A percentile compares a stretch with the other conserved stretches of the same genome.
Conservation (phyloP, 371 early-diverging fungal genomes). For the Rhizopus delemar region DNA sequence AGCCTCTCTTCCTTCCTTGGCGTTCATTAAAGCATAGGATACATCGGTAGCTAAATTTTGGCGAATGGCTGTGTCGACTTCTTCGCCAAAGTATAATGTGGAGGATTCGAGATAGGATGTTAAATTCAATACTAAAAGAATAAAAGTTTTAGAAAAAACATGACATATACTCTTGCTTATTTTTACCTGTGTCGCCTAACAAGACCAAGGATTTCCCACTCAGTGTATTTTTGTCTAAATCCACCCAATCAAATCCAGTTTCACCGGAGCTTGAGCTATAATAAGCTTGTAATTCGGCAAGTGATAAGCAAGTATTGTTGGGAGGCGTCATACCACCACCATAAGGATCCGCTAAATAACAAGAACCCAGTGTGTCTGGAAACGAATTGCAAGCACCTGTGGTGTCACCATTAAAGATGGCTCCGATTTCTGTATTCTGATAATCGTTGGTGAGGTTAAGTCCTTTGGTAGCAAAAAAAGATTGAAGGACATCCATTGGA, state of each 20-base stretch:
- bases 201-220: constrained; percentile 36
- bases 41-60: constrained; percentile 45
- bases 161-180: background rate
- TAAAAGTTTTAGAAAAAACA: background rate
- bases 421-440: constrained; percentile 49
- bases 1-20: constrained; percentile 34
- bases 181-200: constrained; percentile 54
- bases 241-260: constrained; percentile 48
- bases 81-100: constrained; percentile 14
- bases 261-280: constrained; percentile 17
- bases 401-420: constrained; percentile 52
- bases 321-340: constrained; percentile 34
- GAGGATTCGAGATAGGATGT: constrained; percentile 26
- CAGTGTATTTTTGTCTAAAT: constrained; percentile 29
- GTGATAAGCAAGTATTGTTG: constrained; percentile 38
- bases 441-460: constrained; percentile 52
- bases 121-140: constrained; percentile 34
- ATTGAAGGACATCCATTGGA: constrained; percentile 36
- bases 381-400: constrained; percentile 35
- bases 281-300: constrained; percentile 30
- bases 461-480: constrained; percentile 39
- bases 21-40: constrained; percentile 45
- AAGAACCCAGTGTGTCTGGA: constrained; percentile 22
- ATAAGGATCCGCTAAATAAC: constrained; percentile 49
- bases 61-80: constrained; percentile 31